These are phyloP conservation scores for Tolypocladium paradoxum DNA, from an alignment of 2,329 filamentous ascomycete species.

Conservation along the genomic window DNA sequence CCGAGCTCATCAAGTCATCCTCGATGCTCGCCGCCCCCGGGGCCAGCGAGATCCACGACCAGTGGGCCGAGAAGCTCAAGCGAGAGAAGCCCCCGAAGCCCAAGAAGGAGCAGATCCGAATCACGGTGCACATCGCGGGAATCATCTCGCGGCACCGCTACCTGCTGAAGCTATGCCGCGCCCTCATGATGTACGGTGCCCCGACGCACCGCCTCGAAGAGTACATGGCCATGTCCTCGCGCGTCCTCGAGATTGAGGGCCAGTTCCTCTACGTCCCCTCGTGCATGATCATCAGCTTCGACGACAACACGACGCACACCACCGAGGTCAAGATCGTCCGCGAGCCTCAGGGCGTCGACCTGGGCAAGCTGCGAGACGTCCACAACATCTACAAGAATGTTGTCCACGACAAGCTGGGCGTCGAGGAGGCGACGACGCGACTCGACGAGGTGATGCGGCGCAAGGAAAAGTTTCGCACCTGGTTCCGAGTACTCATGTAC, in stretches of 20 bases:
- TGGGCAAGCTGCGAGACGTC: conserved; percentile 63
- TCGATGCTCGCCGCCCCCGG: conserved; percentile 39
- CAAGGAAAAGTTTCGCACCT: conserved; percentile 35
- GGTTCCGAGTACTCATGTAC: conserved; percentile 54
- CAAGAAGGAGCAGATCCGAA: conserved; percentile 30
- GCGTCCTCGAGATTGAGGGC: conserved; percentile 79
- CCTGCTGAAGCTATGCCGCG: conserved; percentile 71
- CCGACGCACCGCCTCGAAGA: conserved; percentile 87
- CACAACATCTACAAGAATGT: conserved; percentile 75
- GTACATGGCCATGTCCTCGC: conserved; percentile 81
- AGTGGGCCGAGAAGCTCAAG: conserved; percentile 33
- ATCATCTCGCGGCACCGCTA: conserved; percentile 75
- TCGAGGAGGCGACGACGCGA: conserved; percentile 55
- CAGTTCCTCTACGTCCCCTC: conserved; percentile 86
- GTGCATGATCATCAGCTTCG: conserved; percentile 92
- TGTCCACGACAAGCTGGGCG: conserved; percentile 64
- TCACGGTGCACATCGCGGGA: conserved; percentile 50
- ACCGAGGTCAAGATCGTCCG: conserved; percentile 71
- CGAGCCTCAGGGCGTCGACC: conserved; percentile 56
- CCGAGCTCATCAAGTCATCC: conserved; percentile 43
- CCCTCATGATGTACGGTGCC: conserved; percentile 81
- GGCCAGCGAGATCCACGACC: conserved; percentile 31
- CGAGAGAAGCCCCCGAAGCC: conserved; percentile 22
- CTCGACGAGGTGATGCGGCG: conserved; percentile 44
- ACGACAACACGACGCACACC: conserved; percentile 60